Percentiles rank a stretch among this genome's conserved stretches.
Evolutionary conservation across 1,284 basidiomycete species (phyloP).

Genomic region (Xerocomus minutiporus): DNA sequence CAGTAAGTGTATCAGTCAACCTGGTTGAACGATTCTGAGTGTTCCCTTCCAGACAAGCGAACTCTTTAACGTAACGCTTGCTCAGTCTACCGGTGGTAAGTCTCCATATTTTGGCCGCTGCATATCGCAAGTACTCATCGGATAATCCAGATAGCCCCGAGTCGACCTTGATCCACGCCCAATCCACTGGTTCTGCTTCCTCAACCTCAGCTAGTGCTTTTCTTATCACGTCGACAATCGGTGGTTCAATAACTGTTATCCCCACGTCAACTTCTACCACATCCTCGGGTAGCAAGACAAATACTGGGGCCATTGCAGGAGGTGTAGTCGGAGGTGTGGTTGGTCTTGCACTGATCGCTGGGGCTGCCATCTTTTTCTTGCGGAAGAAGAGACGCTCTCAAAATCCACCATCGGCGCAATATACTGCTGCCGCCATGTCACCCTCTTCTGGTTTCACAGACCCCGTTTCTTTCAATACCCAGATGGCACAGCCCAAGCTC

Average conservation of each 20-base stretch:
- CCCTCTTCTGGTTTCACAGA: slow-evolving; percentile 7
- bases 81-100: slow-evolving; percentile 27
- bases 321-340: slow-evolving; percentile 42
- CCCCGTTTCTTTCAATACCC: slow-evolving; percentile 9
- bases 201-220: neutral
- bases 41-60: slow-evolving; percentile 16
- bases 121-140: neutral
- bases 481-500: slow-evolving; percentile 26
- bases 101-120: neutral
- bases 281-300: slow-evolving; percentile 2
- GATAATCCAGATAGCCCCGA: slow-evolving; percentile 28
- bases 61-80: slow-evolving; percentile 20
- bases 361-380: slow-evolving; percentile 24
- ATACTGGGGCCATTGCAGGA: slow-evolving; percentile 28
- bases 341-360: slow-evolving; percentile 28
- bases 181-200: slow-evolving; percentile 15
- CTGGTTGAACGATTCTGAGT: neutral
- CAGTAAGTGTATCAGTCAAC: slow-evolving; percentile 16
- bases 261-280: neutral
- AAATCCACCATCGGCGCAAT: slow-evolving; percentile 12
- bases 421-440: neutral
- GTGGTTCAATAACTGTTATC: slow-evolving; percentile 6
- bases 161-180: slow-evolving; percentile 17
- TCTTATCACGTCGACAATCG: no score
- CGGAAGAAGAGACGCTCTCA: slow-evolving; percentile 29